Evolutionary conservation across 2,329 filamentous ascomycete genomes (phyloP), one percentile per base, ranked within the genome.

Genomic region (Didymellaceae sp.): DNA sequence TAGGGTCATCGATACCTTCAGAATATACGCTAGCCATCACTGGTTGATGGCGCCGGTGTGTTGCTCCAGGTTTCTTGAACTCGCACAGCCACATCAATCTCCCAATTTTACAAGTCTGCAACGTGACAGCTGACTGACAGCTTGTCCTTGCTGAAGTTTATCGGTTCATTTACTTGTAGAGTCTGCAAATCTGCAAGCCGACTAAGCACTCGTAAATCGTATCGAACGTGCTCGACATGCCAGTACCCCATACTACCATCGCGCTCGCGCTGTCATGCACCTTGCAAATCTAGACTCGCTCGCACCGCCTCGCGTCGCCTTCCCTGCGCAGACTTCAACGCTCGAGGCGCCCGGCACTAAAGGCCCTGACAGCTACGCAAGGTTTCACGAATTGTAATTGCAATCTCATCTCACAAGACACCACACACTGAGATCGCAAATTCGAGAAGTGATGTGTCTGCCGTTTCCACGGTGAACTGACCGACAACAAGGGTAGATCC

Each of bases 401-500:
- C 25, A 22, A 4, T 13, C 11, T n/a, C 24, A 8, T 6, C 16
- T 16, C 24, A 17, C 38, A n/a, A n/a, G 14, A 26, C 28, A 7
- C 38, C 20, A 26, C 24, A 21, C 20, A 8, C 13, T 13, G 2
- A 24, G 25, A 31, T 30, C 17, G 16, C n/a, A 13, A 31, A 10
- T 5, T 20, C n/a, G 21, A 21, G 13, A 22, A 38, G 25, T 11
- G 17, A 26, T 10, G 7, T 39, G 14, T 11, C 13, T 14, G 8
- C 16, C 4, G 24, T 30, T 18, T 39, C 18, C 18, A 28, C 7
- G 18, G 9, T 43, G 37, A 46, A 32, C 10, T 39, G 35, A 28
- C 35, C 35, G 28, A 30, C 26, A 9, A 5, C 26, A 39, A 47
- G 44, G 44, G 35, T 47, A 47, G 44, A 47, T 41, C 40, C 40